Base-by-base conservation (phyloP, 306 rosid genomes). In the Casuarina equisetifolia region DNA sequence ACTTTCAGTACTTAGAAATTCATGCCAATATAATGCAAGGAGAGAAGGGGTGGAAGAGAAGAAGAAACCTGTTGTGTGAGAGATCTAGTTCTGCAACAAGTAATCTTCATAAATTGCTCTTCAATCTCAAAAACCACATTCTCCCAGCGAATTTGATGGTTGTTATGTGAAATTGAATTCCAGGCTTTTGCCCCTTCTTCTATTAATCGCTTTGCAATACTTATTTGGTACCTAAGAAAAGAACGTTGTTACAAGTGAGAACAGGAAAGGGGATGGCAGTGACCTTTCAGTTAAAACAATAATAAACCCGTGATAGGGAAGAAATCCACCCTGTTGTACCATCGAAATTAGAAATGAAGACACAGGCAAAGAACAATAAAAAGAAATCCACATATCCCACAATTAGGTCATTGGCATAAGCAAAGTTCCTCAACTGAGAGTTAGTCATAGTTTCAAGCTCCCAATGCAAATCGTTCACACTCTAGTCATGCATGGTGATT, bases 131-230 rank as follows among this genome's bases (percentile, higher is more conserved):
- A 91, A 48, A 82, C 85, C 42, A 84, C 88, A 54, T 78, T 85
- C 82, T 84, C 92, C 98, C 98, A 95, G 48, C 39, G 92, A 87
- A 91, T 85, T 70, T 79, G 85, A 62, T 82, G 54, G 76, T 85
- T 89, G 75, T 87, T 89, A 82, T 83, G 97, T 64, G 97, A 87
- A 79, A 95, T 82, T 36, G 64, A 82, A 74, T 86, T 91, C 98
- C 98, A 95, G 77, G 83, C 90, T 81, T 86, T 87, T 51, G 81
- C 91, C 84, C 98, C 98, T 71, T 91, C 96, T 78, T 87, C 93
- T 38, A 92, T 80, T 83, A 95, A 82, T 80, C 81, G 78, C 83
- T 89, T 95, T 61, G 93, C 81, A 81, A 91, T 82, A 76, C 85
- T 66, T 73, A 95, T 91, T 86, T 95, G 97, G 82, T 84, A 85